phyloP scores from a whole-genome alignment of 345 rosid genomes.

The Aquilaria malaccensis region DNA sequence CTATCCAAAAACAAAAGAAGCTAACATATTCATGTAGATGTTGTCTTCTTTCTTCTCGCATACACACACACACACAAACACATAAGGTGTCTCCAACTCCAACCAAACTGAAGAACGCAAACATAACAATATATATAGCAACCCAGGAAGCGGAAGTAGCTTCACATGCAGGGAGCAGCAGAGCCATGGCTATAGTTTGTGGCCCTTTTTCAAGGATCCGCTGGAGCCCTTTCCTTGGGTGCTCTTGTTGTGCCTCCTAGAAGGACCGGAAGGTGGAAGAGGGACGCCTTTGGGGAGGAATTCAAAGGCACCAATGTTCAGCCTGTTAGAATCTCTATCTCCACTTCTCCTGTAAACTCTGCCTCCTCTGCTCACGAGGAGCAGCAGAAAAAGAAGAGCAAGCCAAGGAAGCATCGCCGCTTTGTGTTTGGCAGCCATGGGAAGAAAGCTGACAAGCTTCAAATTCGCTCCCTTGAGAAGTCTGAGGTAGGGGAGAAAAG shows the following conservation, averaged over 20 bases:
- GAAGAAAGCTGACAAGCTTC: neutral
- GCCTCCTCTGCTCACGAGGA: conserved; percentile 5
- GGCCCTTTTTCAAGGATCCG: neutral
- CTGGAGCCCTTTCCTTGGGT: too few species aligned
- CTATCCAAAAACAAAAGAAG: too few species aligned
- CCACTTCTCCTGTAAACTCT: neutral
- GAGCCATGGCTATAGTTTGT: neutral
- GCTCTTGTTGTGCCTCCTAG: conserved; percentile 18
- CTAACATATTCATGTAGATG: too few species aligned
- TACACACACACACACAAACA: too few species aligned
- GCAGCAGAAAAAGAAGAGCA: conserved; percentile 12
- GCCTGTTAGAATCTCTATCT: neutral
- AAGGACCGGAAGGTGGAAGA: conserved; percentile 36
- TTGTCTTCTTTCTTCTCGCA: too few species aligned
- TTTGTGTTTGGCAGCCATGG: conserved; percentile 20
- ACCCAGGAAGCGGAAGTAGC: too few species aligned
- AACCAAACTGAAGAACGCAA: too few species aligned
- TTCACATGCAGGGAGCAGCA: too few species aligned
- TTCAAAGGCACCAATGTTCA: neutral
- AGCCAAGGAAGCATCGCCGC: conserved; percentile 8
- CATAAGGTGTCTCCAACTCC: too few species aligned
- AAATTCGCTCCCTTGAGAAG: too few species aligned
- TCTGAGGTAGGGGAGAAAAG: neutral
- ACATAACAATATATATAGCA: too few species aligned
- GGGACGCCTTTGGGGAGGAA: conserved; percentile 17